A percentile compares a stretch with the other conserved stretches of the same genome.
Conservation (phyloP, 306 rosid species). For the Alnus glutinosa region DNA sequence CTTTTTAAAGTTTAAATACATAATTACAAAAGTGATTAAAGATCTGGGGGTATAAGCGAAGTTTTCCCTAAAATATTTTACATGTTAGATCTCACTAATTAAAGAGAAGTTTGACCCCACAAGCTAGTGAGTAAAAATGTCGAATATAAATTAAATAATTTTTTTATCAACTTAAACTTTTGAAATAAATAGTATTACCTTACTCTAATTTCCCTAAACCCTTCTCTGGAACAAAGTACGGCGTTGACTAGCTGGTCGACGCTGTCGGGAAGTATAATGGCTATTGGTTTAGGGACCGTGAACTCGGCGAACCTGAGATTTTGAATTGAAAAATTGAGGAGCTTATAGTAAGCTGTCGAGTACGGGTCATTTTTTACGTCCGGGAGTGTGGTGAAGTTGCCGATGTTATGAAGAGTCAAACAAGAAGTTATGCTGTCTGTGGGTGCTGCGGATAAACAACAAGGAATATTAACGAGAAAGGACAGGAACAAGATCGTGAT, state of each 20-base stretch:
- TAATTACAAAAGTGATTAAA: no score
- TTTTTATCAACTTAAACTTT: no score
- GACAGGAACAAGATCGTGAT: slow-evolving; percentile 25
- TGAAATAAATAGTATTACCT: slow-evolving; percentile 7
- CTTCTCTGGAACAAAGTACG: slow-evolving; percentile 48
- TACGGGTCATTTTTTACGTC: slow-evolving; percentile 17
- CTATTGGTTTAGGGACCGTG: slow-evolving; percentile 52
- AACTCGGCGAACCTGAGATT: slow-evolving; percentile 57
- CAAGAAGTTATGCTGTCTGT: slow-evolving; percentile 41
- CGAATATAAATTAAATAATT: no score
- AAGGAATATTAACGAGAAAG: slow-evolving; percentile 16
- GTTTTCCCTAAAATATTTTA: no score
- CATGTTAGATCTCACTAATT: no score
- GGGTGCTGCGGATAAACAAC: slow-evolving; percentile 28
- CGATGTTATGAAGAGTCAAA: slow-evolving; percentile 45
- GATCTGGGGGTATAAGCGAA: no score
- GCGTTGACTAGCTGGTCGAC: slow-evolving; percentile 45
- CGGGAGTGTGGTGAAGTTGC: slow-evolving; percentile 58
- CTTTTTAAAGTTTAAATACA: no score
- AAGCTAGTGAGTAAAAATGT: no score
- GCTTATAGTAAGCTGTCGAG: slow-evolving; percentile 42
- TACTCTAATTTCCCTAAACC: slow-evolving; percentile 41
- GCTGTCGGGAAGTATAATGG: slow-evolving; percentile 62
- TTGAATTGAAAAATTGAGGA: slow-evolving; percentile 70
- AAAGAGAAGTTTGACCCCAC: no score